phyloP scores from a whole-genome alignment of 306 rosid genomes.

The Mimosa pudica region DNA sequence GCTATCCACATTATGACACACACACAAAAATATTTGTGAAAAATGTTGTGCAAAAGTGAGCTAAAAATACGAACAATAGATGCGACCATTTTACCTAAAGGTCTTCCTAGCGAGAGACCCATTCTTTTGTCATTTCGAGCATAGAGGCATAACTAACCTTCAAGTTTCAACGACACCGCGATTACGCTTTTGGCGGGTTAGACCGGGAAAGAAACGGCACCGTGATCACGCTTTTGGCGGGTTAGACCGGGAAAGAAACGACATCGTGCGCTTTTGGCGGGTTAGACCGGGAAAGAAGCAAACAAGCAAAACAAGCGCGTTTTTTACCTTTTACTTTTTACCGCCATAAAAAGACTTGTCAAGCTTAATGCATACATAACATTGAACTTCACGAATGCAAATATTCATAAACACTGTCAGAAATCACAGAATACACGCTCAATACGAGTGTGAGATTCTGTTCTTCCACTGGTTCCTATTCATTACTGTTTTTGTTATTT shows the following conservation, averaged over 20 bases:
- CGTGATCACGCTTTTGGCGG: background rate
- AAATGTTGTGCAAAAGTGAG: background rate
- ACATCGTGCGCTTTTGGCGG: background rate
- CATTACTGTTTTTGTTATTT: no score
- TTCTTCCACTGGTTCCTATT: background rate
- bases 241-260: background rate
- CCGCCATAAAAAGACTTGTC: background rate
- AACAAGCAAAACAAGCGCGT: background rate
- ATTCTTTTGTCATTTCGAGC: background rate
- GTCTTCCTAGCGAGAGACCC: background rate
- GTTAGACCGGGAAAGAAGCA: background rate
- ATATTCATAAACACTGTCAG: no score
- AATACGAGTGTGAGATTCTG: background rate
- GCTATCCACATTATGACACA: background rate
- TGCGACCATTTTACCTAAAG: background rate
- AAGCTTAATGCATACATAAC: no score
- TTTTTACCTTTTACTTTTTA: no score
- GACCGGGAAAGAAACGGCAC: background rate
- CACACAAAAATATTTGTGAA: background rate
- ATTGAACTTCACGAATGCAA: no score
- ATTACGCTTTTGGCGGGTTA: background rate
- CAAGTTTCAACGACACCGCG: background rate
- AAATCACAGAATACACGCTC: no score
- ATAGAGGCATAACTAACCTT: background rate
- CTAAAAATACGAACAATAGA: background rate